Conservation (phyloP, 768 basidiomycete genomes). For the Pseudohyphozyma bogoriensis region DNA sequence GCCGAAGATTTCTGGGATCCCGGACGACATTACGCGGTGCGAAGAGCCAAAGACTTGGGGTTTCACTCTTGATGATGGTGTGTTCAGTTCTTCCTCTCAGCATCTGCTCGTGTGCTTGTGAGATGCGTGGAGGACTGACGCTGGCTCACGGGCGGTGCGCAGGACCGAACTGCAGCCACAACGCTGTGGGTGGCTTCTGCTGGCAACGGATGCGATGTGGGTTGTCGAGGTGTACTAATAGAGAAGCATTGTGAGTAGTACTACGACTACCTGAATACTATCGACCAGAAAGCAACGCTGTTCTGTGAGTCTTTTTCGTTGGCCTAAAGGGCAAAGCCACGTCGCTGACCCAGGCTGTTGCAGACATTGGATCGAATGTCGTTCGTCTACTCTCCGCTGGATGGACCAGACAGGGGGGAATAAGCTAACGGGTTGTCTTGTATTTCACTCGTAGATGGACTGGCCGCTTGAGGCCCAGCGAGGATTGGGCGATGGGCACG, state of each 20-base stretch:
- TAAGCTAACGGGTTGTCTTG: not conserved
- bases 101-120: not conserved
- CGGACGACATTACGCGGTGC: conserved; percentile 34
- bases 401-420: conserved; percentile 36
- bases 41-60: conserved; percentile 39
- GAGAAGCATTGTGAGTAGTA: conserved; percentile 11
- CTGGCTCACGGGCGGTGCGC: conserved; percentile 38
- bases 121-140: not conserved
- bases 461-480: conserved; percentile 41
- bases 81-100: not conserved
- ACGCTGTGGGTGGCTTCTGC: conserved; percentile 20
- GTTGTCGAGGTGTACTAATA: too few relatives aligned
- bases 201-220: too few relatives aligned
- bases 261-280: conserved; percentile 38
- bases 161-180: conserved; percentile 38
- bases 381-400: too few relatives aligned
- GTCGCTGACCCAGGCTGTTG: not conserved
- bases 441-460: too few relatives aligned
- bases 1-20: conserved; percentile 30
- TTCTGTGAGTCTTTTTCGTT: conserved; percentile 1
- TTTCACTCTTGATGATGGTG: conserved; percentile 38
- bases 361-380: conserved; percentile 28
- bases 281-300: conserved; percentile 34
- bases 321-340: too few relatives aligned
- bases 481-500: conserved; percentile 37